Evolutionary conservation across 2,329 filamentous ascomycete species (phyloP).

Genomic region (Eurotiales sp.): DNA sequence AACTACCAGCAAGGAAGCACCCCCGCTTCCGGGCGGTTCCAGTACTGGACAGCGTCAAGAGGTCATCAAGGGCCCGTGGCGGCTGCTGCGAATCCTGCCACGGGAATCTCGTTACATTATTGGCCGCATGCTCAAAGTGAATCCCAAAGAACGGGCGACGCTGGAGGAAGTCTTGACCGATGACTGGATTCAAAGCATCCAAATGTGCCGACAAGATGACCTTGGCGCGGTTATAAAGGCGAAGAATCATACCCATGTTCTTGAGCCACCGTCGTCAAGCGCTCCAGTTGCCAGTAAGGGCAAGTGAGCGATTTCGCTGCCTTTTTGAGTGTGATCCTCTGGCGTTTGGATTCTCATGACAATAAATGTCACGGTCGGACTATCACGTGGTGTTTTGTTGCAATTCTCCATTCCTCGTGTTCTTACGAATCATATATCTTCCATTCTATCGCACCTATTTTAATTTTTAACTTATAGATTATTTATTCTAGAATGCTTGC

Average conservation of each 20-base stretch:
- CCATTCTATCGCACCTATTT: neutral
- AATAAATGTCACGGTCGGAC: neutral
- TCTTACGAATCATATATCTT: neutral
- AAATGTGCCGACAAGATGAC: slow-evolving; percentile 76
- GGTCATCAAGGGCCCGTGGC: slow-evolving; percentile 88
- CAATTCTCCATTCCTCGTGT: neutral
- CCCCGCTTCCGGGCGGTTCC: slow-evolving; percentile 28
- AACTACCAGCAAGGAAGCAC: slow-evolving; percentile 39
- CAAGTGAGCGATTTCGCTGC: slow-evolving; percentile 15
- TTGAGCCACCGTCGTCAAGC: slow-evolving; percentile 61
- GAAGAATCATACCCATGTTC: slow-evolving; percentile 74
- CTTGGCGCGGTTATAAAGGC: slow-evolving; percentile 69
- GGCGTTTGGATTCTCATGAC: neutral
- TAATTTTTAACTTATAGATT: slow-evolving; percentile 12
- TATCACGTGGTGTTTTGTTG: slow-evolving; percentile 7
- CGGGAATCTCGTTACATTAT: slow-evolving; percentile 88
- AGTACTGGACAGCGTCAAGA: slow-evolving; percentile 51
- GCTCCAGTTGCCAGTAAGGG: slow-evolving; percentile 34
- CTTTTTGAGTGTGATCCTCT: neutral
- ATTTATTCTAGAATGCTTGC: slow-evolving; percentile 8
- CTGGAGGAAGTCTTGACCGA: slow-evolving; percentile 85
- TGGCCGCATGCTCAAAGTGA: slow-evolving; percentile 84
- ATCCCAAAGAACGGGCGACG: slow-evolving; percentile 76
- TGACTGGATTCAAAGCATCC: slow-evolving; percentile 80
- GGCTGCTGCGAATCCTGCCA: slow-evolving; percentile 79